Evolutionary conservation across 495 filamentous ascomycete genomes (phyloP), one percentile per base, ranked within the genome.

Genomic region (Amniculicola lignicola): DNA sequence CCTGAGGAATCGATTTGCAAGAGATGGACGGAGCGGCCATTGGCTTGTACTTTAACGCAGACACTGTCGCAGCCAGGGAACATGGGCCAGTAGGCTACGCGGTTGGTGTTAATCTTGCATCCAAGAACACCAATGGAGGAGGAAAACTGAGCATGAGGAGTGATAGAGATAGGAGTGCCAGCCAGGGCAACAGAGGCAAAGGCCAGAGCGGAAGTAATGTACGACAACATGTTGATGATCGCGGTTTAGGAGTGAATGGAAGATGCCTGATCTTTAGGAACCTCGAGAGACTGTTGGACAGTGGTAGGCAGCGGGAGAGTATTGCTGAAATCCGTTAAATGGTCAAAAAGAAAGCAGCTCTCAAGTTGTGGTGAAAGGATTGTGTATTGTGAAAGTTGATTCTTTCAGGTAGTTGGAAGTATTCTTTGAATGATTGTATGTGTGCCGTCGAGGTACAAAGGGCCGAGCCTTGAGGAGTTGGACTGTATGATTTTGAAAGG

Each of bases 51-150:
- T 23, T 56, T 51, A 12, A 42, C 22, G 40, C 51, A 55, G 4
- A 56, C 2, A 24, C 24, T 38, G 31, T 55, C 39, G 43, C 57
- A 60, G 15, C 36, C 21, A 28, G 57, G 57, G 3, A 44, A 35
- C 12, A 39, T 16, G n/a, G 58, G 58, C 39, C 39, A 61, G 51
- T 61, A 61, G 16, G 58, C 51, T 7, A 61, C 39, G 14, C 58
- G 51, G 51, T 61, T 56, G 28, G 51, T 61, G 51, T 61, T 46
- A 46, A 61, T 41, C 31, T 56, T 28, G 38, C 58, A 61, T 37
- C 58, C 58, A 21, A 61, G 51, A 24, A 51, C 50, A 12, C 50
- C 39, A 24, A 55, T 48, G 1, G 52, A 55, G 15, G 41, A 47
- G 23, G 15, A 24, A 16, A 22, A 55, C 42, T 45, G 14, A 14